These are phyloP conservation scores for Fragaria iinumae DNA, from an alignment of 306 rosid species.

Conservation along the genomic window DNA sequence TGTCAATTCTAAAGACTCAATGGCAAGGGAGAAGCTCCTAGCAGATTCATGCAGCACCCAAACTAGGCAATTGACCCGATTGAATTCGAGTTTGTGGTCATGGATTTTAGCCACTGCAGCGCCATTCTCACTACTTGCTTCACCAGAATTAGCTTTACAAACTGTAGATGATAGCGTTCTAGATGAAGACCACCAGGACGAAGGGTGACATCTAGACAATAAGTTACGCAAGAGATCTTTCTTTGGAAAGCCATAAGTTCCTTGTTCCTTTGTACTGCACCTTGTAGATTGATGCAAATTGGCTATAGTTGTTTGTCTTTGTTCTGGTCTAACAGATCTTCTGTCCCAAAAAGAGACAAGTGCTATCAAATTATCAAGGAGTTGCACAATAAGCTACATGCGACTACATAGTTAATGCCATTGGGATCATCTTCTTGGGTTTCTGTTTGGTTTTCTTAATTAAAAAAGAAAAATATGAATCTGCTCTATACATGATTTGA, in stretches of 20 bases:
- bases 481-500: background rate
- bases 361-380: conserved; percentile 10
- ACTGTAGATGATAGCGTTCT: conserved; percentile 26
- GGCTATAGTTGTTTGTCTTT: conserved; percentile 27
- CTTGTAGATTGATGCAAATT: conserved; percentile 31
- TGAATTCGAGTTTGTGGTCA: conserved; percentile 28
- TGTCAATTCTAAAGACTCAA: conserved; percentile 48
- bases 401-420: background rate
- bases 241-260: conserved; percentile 23
- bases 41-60: conserved; percentile 61
- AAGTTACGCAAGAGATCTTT: conserved; percentile 29
- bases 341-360: conserved; percentile 30
- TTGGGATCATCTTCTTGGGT: background rate
- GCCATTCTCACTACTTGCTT: conserved; percentile 31
- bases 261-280: conserved; percentile 34
- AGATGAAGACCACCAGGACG: conserved; percentile 33
- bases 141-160: conserved; percentile 31
- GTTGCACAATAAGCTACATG: background rate
- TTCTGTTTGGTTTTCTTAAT: conserved; percentile 1
- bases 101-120: conserved; percentile 22
- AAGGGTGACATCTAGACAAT: conserved; percentile 29
- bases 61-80: conserved; percentile 51
- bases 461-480: background rate
- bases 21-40: conserved; percentile 56
- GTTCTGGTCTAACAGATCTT: conserved; percentile 34